Base-by-base conservation (phyloP, 2,329 filamentous ascomycete species). In the Colletotrichum magnum region DNA sequence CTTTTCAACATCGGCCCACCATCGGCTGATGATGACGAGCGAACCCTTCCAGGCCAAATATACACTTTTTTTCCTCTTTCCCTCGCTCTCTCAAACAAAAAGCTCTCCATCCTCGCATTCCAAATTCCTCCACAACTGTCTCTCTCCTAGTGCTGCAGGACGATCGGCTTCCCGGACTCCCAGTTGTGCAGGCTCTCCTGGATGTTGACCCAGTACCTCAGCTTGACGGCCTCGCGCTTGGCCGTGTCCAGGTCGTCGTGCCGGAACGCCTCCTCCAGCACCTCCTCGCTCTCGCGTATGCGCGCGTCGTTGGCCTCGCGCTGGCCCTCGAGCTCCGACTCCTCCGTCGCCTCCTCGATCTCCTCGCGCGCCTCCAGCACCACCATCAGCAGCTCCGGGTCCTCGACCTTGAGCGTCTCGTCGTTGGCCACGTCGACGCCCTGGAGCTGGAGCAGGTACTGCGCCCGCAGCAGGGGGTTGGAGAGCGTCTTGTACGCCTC, bases 171-270 rank as follows among this genome's bases (percentile, higher is more conserved):
- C 5, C 94, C 95, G 75, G 86, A 89, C 85, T 97, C 94, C 95
- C 95, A 98, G 71, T 91, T 89, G 77, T 92, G 85, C 76, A 98
- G 83, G 54, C 90, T 93, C 79, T 97, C 92, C 71, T 90, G 87
- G 70, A 98, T 91, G 80, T 95, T 97, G 64, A 92, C 87, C 95
- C 95, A 98, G 83, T 98, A 98, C 79, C 94, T 86, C 82, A 98
- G 81, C 79, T 88, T 86, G 2, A 97, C 90, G 53, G 91, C 90
- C 86, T 97, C 94, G 70, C 78, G 80, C 81, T 88, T 90, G 16
- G 94, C 95, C 9, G 71, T 81, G 48, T 90, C 86, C 47, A 93
- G 77, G 77, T 95, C 89, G 57, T 92, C 92, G 9, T 79, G 75
- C 71, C 82, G 85, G 77, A 98, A 95, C 0, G 90, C 89, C 63